A percentile compares a stretch with the other conserved stretches of the same genome.
These are phyloP conservation scores for Chloroidium sp. DNA, from an alignment of 163 green algal species.

Conservation along the genomic window DNA sequence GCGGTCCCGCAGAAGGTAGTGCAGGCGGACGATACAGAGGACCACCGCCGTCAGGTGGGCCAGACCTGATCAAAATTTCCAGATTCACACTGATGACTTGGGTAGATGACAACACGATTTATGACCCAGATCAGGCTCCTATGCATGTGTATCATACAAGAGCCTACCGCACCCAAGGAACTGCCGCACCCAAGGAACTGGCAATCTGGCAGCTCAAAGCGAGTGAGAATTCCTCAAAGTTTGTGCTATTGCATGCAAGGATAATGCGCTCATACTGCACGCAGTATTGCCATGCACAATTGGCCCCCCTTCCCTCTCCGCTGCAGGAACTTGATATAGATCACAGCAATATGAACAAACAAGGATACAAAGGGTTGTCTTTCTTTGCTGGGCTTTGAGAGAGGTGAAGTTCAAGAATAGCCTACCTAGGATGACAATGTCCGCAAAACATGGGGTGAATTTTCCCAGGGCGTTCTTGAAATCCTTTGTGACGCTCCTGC, in stretches of 20 bases:
- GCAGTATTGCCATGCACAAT: too few relatives aligned
- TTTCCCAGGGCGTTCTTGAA: conserved; percentile 17
- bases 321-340: too few relatives aligned
- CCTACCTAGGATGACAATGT: conserved; percentile 40
- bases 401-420: not conserved
- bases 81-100: not conserved
- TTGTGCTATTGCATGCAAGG: not conserved
- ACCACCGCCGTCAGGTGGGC: conserved; percentile 17
- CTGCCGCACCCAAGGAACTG: too few relatives aligned
- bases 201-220: too few relatives aligned
- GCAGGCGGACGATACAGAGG: conserved; percentile 3
- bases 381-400: not conserved
- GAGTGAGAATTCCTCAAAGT: not conserved
- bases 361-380: too few relatives aligned
- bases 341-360: too few relatives aligned
- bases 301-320: too few relatives aligned
- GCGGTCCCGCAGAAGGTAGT: conserved; percentile 1
- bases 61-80: conserved; percentile 5
- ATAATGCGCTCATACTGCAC: too few relatives aligned
- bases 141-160: not conserved
- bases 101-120: too few relatives aligned
- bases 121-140: too few relatives aligned
- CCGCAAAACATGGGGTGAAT: conserved; percentile 50
- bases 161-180: too few relatives aligned
- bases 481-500: conserved; percentile 14